phyloP scores from a whole-genome alignment of 1,139 yeast genomes.

The Pichia sp. region DNA sequence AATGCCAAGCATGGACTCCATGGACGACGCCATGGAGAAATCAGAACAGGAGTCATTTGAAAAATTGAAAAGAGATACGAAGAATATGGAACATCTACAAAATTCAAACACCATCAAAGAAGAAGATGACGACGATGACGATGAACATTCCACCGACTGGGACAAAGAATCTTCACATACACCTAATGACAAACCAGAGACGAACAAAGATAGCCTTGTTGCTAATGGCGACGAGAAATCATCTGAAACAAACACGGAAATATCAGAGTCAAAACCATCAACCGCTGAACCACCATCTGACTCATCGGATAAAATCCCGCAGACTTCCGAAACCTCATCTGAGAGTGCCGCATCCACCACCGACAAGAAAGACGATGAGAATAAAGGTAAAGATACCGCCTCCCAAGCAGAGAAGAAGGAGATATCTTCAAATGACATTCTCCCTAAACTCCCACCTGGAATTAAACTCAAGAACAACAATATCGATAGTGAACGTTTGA shows the following conservation, averaged over 20 bases:
- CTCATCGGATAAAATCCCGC: no score
- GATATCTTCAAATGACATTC: neutral
- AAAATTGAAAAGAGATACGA: conserved; percentile 1
- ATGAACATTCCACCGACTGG: neutral
- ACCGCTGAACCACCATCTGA: no score
- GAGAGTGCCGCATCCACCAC: no score
- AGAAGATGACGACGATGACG: neutral
- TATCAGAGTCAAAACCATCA: no score
- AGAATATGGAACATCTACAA: neutral
- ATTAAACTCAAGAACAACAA: conserved; percentile 22
- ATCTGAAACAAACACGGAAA: no score
- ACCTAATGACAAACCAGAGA: no score
- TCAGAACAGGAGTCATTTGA: conserved; percentile 8
- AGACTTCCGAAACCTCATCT: no score
- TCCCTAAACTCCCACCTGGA: conserved; percentile 21
- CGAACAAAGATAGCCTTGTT: no score
- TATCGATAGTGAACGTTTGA: conserved; percentile 35
- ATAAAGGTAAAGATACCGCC: no score
- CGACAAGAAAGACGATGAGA: no score
- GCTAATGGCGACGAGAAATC: no score
- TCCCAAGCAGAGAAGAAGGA: neutral
- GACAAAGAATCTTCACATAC: no score
- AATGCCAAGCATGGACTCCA: conserved; percentile 35
- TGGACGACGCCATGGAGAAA: conserved; percentile 20
- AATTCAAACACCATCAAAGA: neutral